These are phyloP conservation scores for Plasmodium vinckei DNA, from an alignment of 169 alveolate genomes.

Conservation along the genomic window DNA sequence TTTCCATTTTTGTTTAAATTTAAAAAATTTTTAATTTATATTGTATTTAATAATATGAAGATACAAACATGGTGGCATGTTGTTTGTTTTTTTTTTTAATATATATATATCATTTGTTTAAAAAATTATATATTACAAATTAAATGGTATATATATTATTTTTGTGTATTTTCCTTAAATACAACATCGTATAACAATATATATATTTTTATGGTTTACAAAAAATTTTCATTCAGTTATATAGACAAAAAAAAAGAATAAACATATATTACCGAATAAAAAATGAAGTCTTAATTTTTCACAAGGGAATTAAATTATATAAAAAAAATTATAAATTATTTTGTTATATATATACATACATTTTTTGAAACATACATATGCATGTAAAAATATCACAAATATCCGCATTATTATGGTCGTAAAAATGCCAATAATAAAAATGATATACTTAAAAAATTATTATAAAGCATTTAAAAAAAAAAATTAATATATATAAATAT, in stretches of 20 bases:
- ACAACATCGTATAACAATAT: no score
- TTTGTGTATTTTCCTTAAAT: no score
- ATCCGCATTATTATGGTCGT: background rate
- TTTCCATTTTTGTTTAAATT: background rate
- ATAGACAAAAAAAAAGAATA: conserved; percentile 35
- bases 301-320: background rate
- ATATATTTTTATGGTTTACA: no score
- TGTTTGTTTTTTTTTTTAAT: no score
- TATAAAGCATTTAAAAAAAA: conserved; percentile 1
- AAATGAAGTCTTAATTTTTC: conserved; percentile 8
- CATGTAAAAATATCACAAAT: background rate
- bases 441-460: background rate
- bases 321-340: background rate
- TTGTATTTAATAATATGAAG: background rate
- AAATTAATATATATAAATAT: no score
- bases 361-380: no score
- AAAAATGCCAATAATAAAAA: background rate
- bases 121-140: no score
- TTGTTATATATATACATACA: background rate
- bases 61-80: no score
- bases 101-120: no score
- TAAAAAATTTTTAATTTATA: conserved; percentile 1
- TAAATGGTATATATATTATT: no score
- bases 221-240: background rate
- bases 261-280: background rate